phyloP scores from a whole-genome alignment of 2,329 filamentous ascomycete species.

The Fusarium robinianum region DNA sequence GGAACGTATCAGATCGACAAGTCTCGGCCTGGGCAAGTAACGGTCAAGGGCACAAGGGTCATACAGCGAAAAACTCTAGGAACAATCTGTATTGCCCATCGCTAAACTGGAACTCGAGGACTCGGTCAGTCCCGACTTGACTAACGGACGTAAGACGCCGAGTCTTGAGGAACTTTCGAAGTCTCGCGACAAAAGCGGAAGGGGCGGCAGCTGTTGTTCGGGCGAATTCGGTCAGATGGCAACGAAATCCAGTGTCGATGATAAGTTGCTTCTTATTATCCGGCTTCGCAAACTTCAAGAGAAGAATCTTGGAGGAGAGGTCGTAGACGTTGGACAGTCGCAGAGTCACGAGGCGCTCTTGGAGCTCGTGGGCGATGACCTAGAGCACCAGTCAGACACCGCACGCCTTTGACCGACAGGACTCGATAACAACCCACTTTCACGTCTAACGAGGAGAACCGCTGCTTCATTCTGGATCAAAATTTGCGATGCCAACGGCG shows the following conservation, averaged over 20 bases:
- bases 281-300: slow-evolving; percentile 93
- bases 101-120: slow-evolving; percentile 90
- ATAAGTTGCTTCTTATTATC: slow-evolving; percentile 87
- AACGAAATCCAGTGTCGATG: slow-evolving; percentile 94
- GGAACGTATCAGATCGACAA: slow-evolving; percentile 14
- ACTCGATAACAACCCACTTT: slow-evolving; percentile 52
- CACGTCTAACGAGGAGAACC: slow-evolving; percentile 79
- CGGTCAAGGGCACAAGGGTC: slow-evolving; percentile 2
- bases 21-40: neutral
- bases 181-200: slow-evolving; percentile 79
- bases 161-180: slow-evolving; percentile 89
- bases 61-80: slow-evolving; percentile 87
- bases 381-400: slow-evolving; percentile 45
- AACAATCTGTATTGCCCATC: slow-evolving; percentile 88
- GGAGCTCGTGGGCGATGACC: slow-evolving; percentile 95
- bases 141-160: slow-evolving; percentile 77
- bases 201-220: slow-evolving; percentile 84
- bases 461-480: slow-evolving; percentile 68
- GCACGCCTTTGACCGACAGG: neutral
- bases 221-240: slow-evolving; percentile 88
- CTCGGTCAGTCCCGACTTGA: slow-evolving; percentile 90
- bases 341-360: slow-evolving; percentile 72
- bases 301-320: slow-evolving; percentile 90
- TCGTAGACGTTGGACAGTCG: slow-evolving; percentile 95
- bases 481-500: slow-evolving; percentile 2